Percentiles rank a stretch among this genome's conserved stretches.
These are phyloP conservation scores for Nakazawaea siamensis DNA, from an alignment of 805 yeast species.

Conservation along the genomic window DNA sequence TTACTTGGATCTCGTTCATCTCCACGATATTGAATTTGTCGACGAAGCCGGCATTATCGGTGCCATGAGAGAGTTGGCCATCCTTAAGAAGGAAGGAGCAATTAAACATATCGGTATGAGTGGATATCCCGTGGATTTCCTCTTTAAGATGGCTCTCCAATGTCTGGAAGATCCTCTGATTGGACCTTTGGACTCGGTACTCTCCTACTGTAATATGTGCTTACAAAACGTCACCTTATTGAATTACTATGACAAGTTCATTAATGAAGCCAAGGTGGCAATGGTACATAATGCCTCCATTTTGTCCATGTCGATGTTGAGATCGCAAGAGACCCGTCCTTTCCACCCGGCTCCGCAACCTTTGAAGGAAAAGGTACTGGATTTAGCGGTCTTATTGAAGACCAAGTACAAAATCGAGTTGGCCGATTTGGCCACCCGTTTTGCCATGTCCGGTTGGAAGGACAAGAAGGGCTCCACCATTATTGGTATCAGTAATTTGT, in stretches of 20 bases:
- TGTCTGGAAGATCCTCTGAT: constrained; percentile 30
- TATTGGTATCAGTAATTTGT: constrained; percentile 62
- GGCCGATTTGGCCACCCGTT: constrained; percentile 77
- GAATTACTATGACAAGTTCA: constrained; percentile 39
- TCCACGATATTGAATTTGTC: constrained; percentile 87
- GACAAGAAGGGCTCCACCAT: constrained; percentile 51
- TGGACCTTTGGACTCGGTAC: constrained; percentile 63
- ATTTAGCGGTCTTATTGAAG: constrained; percentile 31
- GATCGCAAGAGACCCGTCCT: constrained; percentile 54
- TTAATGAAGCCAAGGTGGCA: constrained; percentile 44
- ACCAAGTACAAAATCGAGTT: constrained; percentile 44
- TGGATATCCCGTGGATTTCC: constrained; percentile 76
- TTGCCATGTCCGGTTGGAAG: constrained; percentile 58
- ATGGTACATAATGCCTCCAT: constrained; percentile 76
- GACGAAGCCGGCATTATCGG: constrained; percentile 41
- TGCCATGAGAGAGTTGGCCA: constrained; percentile 55
- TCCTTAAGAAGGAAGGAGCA: constrained; percentile 55
- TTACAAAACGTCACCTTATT: constrained; percentile 60
- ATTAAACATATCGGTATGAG: constrained; percentile 67
- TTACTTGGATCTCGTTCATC: constrained; percentile 73
- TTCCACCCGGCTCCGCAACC: constrained; percentile 75
- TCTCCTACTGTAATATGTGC: constrained; percentile 78
- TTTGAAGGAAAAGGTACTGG: constrained; percentile 45
- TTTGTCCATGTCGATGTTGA: constrained; percentile 76
- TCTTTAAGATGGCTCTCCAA: constrained; percentile 41